A percentile compares a stretch with the other conserved stretches of the same genome.
Evolutionary conservation across 768 basidiomycete species (phyloP).

Genomic region (Suillus subalutaceus): DNA sequence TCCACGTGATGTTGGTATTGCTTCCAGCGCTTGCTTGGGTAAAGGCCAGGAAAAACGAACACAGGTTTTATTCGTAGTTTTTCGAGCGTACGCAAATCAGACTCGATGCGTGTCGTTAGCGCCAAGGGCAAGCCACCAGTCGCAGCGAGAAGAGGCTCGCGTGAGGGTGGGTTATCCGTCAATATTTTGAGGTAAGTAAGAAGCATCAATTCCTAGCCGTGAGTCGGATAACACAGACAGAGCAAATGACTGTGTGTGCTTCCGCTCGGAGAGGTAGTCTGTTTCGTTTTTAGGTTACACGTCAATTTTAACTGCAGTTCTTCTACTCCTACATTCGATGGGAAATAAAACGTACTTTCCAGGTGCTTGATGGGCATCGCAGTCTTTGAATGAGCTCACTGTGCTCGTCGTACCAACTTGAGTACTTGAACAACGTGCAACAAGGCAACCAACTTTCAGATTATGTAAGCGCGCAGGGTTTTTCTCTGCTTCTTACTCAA

Average conservation of each 20-base stretch:
- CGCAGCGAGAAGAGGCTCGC: conserved; percentile 91
- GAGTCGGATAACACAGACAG: conserved; percentile 85
- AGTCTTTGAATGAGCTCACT: conserved; percentile 16
- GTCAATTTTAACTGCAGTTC: conserved; percentile 9
- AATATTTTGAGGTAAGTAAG: conserved; percentile 84
- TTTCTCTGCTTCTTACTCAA: neutral
- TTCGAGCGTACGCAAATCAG: conserved; percentile 89
- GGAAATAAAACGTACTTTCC: conserved; percentile 58
- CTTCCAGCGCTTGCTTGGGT: conserved; percentile 76
- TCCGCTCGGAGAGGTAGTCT: conserved; percentile 89
- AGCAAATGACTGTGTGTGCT: conserved; percentile 81
- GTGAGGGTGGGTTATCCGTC: conserved; percentile 72
- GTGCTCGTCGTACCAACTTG: conserved; percentile 9
- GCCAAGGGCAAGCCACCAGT: conserved; percentile 94
- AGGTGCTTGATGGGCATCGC: conserved; percentile 83
- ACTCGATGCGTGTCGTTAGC: conserved; percentile 85
- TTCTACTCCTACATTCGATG: neutral
- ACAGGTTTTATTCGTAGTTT: conserved; percentile 94
- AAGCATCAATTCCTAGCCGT: conserved; percentile 95
- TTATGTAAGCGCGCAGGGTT: conserved; percentile 29
- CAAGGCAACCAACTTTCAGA: conserved; percentile 19
- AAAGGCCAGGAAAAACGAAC: conserved; percentile 94
- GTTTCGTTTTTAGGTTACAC: conserved; percentile 11
- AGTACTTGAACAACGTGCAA: conserved; percentile 24
- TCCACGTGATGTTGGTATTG: conserved; percentile 54